Evolutionary conservation across 2,329 filamentous ascomycete genomes (phyloP).

Genomic region (Ceratocystiopsis sp.): DNA sequence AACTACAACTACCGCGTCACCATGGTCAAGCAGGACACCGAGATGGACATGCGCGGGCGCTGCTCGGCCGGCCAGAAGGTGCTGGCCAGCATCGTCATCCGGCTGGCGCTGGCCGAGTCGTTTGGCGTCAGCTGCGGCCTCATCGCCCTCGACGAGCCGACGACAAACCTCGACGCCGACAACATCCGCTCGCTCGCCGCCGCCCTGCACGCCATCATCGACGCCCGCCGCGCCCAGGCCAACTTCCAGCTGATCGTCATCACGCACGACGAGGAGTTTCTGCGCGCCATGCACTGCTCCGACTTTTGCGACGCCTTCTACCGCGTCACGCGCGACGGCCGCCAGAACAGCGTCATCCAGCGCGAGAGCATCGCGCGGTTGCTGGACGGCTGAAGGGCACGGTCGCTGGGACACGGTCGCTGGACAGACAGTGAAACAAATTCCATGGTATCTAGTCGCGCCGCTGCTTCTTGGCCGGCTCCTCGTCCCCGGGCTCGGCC

Average conservation of each 20-base stretch:
- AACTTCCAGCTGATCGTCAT: constrained; percentile 99
- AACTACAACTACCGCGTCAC: constrained; percentile 94
- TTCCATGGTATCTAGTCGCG: too few relatives aligned
- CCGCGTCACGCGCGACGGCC: constrained; percentile 64
- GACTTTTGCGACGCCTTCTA: constrained; percentile 92
- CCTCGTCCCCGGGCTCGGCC: constrained; percentile 26
- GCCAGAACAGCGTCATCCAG: constrained; percentile 77
- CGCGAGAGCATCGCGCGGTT: constrained; percentile 42
- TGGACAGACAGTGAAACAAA: too few relatives aligned
- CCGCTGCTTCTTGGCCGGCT: constrained; percentile 26
- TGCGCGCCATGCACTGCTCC: constrained; percentile 80
- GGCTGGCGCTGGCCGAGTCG: constrained; percentile 84
- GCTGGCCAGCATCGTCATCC: constrained; percentile 91
- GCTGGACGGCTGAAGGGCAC: constrained; percentile 14
- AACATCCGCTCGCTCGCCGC: constrained; percentile 84
- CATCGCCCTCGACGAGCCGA: constrained; percentile 86
- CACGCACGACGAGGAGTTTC: constrained; percentile 94
- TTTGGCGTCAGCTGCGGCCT: constrained; percentile 93
- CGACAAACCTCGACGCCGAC: constrained; percentile 87
- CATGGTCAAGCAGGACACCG: constrained; percentile 93
- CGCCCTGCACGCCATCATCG: constrained; percentile 76
- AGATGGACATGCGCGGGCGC: constrained; percentile 98
- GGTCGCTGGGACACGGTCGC: too few relatives aligned
- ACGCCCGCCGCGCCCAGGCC: constrained; percentile 61
- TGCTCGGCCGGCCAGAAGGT: constrained; percentile 96